These are phyloP conservation scores for Zasmidium cellare DNA, from an alignment of 2,329 filamentous ascomycete species.

Conservation along the genomic window DNA sequence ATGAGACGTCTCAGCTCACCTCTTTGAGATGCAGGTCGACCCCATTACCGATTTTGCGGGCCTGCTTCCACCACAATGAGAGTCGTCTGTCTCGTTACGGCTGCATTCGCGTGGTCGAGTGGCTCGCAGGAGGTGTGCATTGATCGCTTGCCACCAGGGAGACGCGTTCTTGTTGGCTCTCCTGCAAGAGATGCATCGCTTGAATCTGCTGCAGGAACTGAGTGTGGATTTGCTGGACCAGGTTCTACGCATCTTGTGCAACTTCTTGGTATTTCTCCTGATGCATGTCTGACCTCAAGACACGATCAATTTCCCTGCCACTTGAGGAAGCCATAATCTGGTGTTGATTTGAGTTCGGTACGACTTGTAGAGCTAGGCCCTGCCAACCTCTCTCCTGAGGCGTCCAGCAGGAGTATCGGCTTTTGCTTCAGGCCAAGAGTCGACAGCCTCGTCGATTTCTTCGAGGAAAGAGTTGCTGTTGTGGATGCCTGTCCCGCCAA, in stretches of 20 bases:
- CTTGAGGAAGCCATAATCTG: too few species aligned
- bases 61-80: not conserved
- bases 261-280: too few species aligned
- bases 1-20: not conserved
- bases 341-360: too few species aligned
- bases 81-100: not conserved
- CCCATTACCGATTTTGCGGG: not conserved
- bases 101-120: not conserved
- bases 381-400: constrained; percentile 61
- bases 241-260: too few species aligned
- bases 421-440: constrained; percentile 75
- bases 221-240: not conserved
- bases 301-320: too few species aligned
- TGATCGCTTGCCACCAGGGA: not conserved
- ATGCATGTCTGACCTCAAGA: too few species aligned
- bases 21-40: not conserved
- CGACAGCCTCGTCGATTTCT: constrained; percentile 86
- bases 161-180: not conserved
- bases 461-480: constrained; percentile 87
- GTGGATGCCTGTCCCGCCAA: constrained; percentile 85
- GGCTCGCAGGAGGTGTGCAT: too few species aligned
- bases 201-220: not conserved
- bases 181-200: not conserved
- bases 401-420: constrained; percentile 62
- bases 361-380: constrained; percentile 25